Evolutionary conservation across 2,329 filamentous ascomycete genomes (phyloP).

Genomic region (Exophiala oligosperma): DNA sequence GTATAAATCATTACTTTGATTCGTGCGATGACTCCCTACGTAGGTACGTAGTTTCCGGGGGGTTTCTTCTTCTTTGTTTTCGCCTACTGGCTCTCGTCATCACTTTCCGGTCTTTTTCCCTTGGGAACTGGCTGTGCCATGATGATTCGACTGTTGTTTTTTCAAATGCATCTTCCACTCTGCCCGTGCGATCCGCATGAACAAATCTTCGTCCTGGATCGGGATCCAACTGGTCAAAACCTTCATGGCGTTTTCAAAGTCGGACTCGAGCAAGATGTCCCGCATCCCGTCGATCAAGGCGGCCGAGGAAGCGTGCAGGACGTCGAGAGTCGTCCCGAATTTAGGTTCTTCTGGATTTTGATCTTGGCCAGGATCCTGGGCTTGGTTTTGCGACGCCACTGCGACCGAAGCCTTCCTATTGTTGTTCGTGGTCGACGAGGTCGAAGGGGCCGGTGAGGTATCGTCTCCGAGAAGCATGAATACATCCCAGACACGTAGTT

Average conservation of each 20-base stretch:
- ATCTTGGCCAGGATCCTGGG: constrained; percentile 7
- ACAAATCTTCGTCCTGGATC: constrained; percentile 86
- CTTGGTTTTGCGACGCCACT: too few relatives aligned
- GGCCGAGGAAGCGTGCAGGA: constrained; percentile 85
- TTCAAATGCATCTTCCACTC: constrained; percentile 74
- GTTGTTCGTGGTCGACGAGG: background rate
- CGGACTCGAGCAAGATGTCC: constrained; percentile 84
- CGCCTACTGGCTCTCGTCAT: background rate
- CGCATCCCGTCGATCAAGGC: constrained; percentile 88
- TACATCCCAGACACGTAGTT: constrained; percentile 95
- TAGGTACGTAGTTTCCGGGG: too few relatives aligned
- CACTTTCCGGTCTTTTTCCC: background rate
- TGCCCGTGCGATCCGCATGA: constrained; percentile 85
- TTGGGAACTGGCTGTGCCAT: background rate
- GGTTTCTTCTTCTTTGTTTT: too few relatives aligned
- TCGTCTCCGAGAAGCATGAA: constrained; percentile 90
- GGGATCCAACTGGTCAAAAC: constrained; percentile 91
- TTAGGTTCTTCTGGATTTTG: constrained; percentile 8
- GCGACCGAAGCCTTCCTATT: too few relatives aligned
- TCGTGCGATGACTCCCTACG: too few relatives aligned
- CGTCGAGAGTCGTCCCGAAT: constrained; percentile 70
- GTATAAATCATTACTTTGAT: too few relatives aligned
- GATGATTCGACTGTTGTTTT: constrained; percentile 35
- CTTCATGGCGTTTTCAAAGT: constrained; percentile 99
- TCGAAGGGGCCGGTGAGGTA: background rate